Base-by-base conservation (phyloP, 306 rosid genomes). In the Sechiopsis laciniata region DNA sequence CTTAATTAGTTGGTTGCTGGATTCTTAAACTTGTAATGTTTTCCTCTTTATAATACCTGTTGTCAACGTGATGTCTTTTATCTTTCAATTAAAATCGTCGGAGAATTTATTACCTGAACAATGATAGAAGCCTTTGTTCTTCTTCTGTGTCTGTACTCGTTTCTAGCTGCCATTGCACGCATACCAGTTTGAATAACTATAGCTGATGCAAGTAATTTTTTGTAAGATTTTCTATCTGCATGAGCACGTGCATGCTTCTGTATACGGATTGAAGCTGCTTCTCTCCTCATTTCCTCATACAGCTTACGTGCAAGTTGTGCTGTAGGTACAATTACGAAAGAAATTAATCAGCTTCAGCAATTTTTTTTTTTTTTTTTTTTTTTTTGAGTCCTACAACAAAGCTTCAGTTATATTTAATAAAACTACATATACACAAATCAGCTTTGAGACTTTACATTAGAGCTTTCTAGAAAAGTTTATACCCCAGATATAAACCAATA, bases 81-180 rank as follows among this genome's bases (percentile, higher is more conserved):
- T 68, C 57, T 22, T 71, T 53, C 62, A 16, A 16, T 53, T 4
- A 32, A 42, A 14, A 9, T 59, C 9, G 22, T 21, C 15, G 11
- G 51, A 58, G 78, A 76, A 71, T 54, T 50, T 16, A 59, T 80
- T 81, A 91, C 97, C 92, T 90, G 97, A 83, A 85, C 61, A 77
- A 73, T 80, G 66, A 24, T 83, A 68, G 97, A 84, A 74, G 97
- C 97, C 81, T 85, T 90, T 53, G 89, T 87, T 88, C 86, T 84
- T 88, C 86, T 87, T 82, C 86, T 80, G 83, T 46, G 75, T 71
- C 92, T 75, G 78, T 37, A 85, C 61, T 84, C 95, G 67, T 90
- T 85, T 69, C 92, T 81, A 26, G 97, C 95, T n/a, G 87, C 88
- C 83, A 90, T 84, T 76, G 90, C 95, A 74, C 92, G 85, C 85